Conservation (phyloP, 2,329 filamentous ascomycete species). For the Alternaria postmessia region DNA sequence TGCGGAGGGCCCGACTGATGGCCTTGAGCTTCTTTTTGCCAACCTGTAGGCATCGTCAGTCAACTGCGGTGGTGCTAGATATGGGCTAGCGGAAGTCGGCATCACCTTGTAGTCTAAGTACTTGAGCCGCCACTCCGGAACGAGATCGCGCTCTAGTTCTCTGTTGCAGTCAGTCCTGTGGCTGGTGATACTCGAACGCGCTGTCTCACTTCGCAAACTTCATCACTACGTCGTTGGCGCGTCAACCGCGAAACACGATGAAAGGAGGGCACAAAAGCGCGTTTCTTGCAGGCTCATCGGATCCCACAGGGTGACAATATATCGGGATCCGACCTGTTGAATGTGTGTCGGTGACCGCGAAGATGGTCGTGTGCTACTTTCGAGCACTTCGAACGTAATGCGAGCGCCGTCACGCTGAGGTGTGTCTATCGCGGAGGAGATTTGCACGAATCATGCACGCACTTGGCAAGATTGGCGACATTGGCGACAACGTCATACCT, state of each 20-base stretch:
- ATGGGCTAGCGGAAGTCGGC: constrained; percentile 28
- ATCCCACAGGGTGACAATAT: background rate
- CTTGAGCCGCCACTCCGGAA: constrained; percentile 94
- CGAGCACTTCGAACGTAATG: background rate
- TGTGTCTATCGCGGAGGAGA: background rate
- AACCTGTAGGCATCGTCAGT: constrained; percentile 49
- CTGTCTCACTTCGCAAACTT: constrained; percentile 68
- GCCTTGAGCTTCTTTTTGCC: constrained; percentile 95
- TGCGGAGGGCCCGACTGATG: constrained; percentile 74
- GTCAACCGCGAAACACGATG: constrained; percentile 10
- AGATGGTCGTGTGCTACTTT: background rate
- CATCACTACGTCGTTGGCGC: constrained; percentile 51
- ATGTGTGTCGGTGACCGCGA: background rate
- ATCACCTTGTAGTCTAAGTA: constrained; percentile 90
- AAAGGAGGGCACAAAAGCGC: background rate
- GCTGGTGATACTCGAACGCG: constrained; percentile 24
- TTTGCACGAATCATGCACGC: constrained; percentile 19
- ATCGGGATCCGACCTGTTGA: background rate
- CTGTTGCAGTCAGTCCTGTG: constrained; percentile 45
- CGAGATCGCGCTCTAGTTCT: constrained; percentile 85
- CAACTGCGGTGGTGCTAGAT: constrained; percentile 9
- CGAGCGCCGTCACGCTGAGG: constrained; percentile 6
- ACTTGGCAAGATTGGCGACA: constrained; percentile 15
- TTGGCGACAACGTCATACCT: constrained; percentile 17
- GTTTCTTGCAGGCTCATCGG: constrained; percentile 3